A percentile compares a stretch with the other conserved stretches of the same genome.
Evolutionary conservation across 2,329 filamentous ascomycete species (phyloP).

Genomic region (Chrysosporium keratinophilum): DNA sequence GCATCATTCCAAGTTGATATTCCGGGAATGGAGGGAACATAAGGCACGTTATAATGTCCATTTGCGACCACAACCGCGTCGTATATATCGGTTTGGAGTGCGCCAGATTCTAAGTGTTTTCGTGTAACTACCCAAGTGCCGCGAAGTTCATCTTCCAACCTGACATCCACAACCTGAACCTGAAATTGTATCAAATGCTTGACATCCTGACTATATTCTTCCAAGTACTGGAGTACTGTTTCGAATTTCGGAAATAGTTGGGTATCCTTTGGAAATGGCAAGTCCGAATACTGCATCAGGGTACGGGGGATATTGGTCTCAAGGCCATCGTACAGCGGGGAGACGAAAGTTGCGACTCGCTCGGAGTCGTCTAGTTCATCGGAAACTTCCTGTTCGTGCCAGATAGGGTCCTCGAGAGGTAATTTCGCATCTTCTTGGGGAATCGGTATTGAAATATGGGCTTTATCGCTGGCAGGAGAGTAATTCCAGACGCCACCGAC

Average conservation of each 20-base stretch:
- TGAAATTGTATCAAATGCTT: slow-evolving; percentile 58
- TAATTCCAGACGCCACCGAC: slow-evolving; percentile 86
- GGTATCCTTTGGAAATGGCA: slow-evolving; percentile 51
- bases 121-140: slow-evolving; percentile 53
- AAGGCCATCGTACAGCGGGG: slow-evolving; percentile 69
- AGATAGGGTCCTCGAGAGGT: slow-evolving; percentile 54
- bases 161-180: slow-evolving; percentile 56
- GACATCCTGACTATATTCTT: slow-evolving; percentile 59
- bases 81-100: slow-evolving; percentile 42
- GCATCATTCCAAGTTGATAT: slow-evolving; percentile 49
- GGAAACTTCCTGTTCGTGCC: slow-evolving; percentile 26
- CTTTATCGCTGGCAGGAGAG: slow-evolving; percentile 41
- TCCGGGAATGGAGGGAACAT: slow-evolving; percentile 53
- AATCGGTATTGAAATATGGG: slow-evolving; percentile 38
- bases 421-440: slow-evolving; percentile 59
- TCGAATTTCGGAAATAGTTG: slow-evolving; percentile 66
- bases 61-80: slow-evolving; percentile 67
- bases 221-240: slow-evolving; percentile 62
- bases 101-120: slow-evolving; percentile 40
- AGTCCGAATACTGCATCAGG: slow-evolving; percentile 71
- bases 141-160: slow-evolving; percentile 27
- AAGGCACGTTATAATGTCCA: slow-evolving; percentile 63
- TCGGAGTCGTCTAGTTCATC: slow-evolving; percentile 7
- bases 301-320: slow-evolving; percentile 78
- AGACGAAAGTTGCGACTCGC: slow-evolving; percentile 55